Base-by-base conservation (phyloP, 2,329 filamentous ascomycete species). In the Curvularia eragrostidis region DNA sequence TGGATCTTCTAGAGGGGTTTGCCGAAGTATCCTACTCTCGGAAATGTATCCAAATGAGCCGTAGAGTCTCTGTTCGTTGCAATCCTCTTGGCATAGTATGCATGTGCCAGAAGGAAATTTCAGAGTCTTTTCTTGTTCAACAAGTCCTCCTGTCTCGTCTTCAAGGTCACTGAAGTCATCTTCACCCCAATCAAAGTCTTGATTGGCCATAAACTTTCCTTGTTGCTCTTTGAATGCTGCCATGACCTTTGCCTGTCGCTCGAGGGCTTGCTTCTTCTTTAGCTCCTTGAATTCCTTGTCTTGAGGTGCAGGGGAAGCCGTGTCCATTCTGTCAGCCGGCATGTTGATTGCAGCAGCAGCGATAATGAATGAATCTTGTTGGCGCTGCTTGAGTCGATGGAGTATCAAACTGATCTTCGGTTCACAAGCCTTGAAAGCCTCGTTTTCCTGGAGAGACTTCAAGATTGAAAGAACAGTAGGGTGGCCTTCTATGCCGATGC, bases 181-280 rank as follows among this genome's bases (percentile, higher is more conserved):
- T 58, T 95, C 90, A 13, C 91, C 93, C 90, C 92, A 97, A 75
- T 97, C 91, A 59, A 97, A 85, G 41, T 88, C 89, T 75, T 97
- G 93, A 63, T 89, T 95, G 55, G 91, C 90, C 79, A 99, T 81
- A 78, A 99, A 99, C 69, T 87, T 95, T 78, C 96, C 94, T 74
- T 98, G 96, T 72, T 99, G 94, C 73, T 97, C 90, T 75, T 98
- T 95, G 78, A 99, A 97, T 72, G 97, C 93, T 1, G 93, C 95
- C 93, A 99, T 97, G 30, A 99, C 92, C 70, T 88, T 90, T 1
- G 93, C 93, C 77, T 98, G 93, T 21, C 95, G 87, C 67, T 93
- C 94, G 39, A 93, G 79, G 0, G 95, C 95, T 51, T 94, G 91
- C 77, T 91, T 90, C 82, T 97, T 99, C 81, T 94, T 97, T 59